A percentile compares a stretch with the other conserved stretches of the same genome.
Evolutionary conservation across 2,329 filamentous ascomycete genomes (phyloP).

Genomic region (Cadophora sp.): DNA sequence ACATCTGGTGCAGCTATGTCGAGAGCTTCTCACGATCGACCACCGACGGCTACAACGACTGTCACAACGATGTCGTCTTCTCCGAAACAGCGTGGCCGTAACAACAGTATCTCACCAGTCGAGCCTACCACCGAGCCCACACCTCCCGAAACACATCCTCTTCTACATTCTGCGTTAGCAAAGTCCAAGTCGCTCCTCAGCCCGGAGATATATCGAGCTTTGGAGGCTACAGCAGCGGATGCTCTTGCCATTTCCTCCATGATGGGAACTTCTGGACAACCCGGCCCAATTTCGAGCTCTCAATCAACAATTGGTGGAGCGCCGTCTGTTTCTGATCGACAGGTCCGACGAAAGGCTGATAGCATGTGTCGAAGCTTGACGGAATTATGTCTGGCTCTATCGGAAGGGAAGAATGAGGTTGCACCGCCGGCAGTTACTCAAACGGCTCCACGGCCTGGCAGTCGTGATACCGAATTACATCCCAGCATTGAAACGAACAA

Average conservation of each 20-base stretch:
- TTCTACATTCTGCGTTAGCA: conserved; percentile 79
- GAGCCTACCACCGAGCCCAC: conserved; percentile 52
- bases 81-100: conserved; percentile 71
- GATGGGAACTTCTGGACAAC: conserved; percentile 76
- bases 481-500: conserved; percentile 34
- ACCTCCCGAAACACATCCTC: conserved; percentile 70
- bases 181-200: conserved; percentile 77
- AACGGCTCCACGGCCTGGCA: conserved; percentile 30
- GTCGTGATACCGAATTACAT: conserved; percentile 33
- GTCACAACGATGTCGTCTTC: conserved; percentile 91
- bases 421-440: conserved; percentile 22
- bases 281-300: conserved; percentile 69
- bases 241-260: conserved; percentile 80
- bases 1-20: conserved; percentile 83
- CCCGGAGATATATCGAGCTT: conserved; percentile 74
- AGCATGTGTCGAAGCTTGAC: conserved; percentile 92
- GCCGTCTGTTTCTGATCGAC: conserved; percentile 72
- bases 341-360: conserved; percentile 88
- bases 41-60: conserved; percentile 88
- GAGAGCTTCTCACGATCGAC: conserved; percentile 69
- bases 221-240: conserved; percentile 84
- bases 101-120: conserved; percentile 53
- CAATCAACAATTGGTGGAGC: conserved; percentile 50
- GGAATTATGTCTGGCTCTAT: conserved; percentile 86
- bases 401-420: conserved; percentile 58